Evolutionary conservation across 2,329 filamentous ascomycete genomes (phyloP), one percentile per base, ranked within the genome.

Genomic region (Ceratocystis variospora): DNA sequence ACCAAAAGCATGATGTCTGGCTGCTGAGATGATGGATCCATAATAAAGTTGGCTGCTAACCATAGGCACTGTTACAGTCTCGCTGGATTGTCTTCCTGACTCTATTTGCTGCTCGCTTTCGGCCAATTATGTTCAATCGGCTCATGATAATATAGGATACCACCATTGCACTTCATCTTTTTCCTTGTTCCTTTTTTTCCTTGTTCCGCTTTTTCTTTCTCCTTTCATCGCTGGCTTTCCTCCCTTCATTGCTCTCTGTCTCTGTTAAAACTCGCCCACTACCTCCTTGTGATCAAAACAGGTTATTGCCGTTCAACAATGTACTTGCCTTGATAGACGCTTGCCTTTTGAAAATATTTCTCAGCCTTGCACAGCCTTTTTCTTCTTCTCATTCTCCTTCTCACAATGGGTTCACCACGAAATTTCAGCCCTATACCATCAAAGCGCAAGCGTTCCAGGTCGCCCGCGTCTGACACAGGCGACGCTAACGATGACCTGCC

Each of bases 401-500:
- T n/a, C 8, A 45, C 17, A 33, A 67, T 67, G 66, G 12, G 22
- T 28, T 48, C 53, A 25, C 62, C 66, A 7, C 46, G 48, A 41
- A 41, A 63, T 12, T 12, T 22, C 50, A 62, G 37, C 41, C 17
- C 61, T 4, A 15, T 2, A 1, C 12, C 7, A 17, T 12, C n/a
- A 8, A 76, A 76, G 69, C 76, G 75, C 61, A 77, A 73, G 68
- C 73, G 74, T 68, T 76, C 75, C 33, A 68, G 71, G 45, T 77
- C 77, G 15, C 75, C 76, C 0, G 7, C 31, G 7, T 12, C 55
- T 7, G 55, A 25, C 12, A 31, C 28, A 3, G 55, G 22, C 22
- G 48, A 22, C 5, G 46, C 68, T 45, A 66, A 69, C 66, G 77
- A 79, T 63, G 76, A 79, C 48, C 78, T 83, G 4, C 83, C 83